A percentile compares a stretch with the other conserved stretches of the same genome.
Conservation (phyloP, 805 yeast genomes). For the Wickerhamomyces hampshirensis region DNA sequence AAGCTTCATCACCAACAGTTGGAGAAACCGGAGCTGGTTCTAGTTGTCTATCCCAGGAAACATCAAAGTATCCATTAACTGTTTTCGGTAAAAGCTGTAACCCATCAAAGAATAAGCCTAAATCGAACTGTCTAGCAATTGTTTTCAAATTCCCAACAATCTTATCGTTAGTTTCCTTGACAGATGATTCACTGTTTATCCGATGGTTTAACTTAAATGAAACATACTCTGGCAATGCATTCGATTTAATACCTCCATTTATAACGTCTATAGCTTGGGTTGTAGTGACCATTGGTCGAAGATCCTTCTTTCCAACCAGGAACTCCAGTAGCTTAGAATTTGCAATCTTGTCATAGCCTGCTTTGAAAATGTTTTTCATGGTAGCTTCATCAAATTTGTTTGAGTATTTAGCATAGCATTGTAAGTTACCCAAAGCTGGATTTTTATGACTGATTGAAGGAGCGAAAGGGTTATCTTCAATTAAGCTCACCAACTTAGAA, state of each 20-base stretch:
- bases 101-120: conserved; percentile 20
- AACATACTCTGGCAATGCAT: conserved; percentile 62
- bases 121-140: conserved; percentile 39
- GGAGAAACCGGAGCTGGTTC: conserved; percentile 58
- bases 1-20: conserved; percentile 33
- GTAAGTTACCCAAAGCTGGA: conserved; percentile 52
- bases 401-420: conserved; percentile 51
- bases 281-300: conserved; percentile 33
- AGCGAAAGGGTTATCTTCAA: conserved; percentile 50
- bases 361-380: conserved; percentile 30
- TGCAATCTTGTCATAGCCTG: conserved; percentile 31
- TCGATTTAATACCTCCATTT: conserved; percentile 60
- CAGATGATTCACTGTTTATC: conserved; percentile 43
- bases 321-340: conserved; percentile 30
- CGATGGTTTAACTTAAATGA: conserved; percentile 51
- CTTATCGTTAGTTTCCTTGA: conserved; percentile 28
- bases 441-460: conserved; percentile 46
- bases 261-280: conserved; percentile 51
- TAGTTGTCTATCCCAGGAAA: conserved; percentile 21
- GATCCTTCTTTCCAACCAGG: conserved; percentile 20
- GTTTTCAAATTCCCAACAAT: conserved; percentile 28
- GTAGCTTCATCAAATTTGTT: conserved; percentile 17
- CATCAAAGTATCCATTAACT: conserved; percentile 38
- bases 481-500: conserved; percentile 46
- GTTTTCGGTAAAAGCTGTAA: conserved; percentile 13